These are phyloP conservation scores for Microsporum ferrugineum DNA, from an alignment of 2,329 filamentous ascomycete species.

Conservation along the genomic window DNA sequence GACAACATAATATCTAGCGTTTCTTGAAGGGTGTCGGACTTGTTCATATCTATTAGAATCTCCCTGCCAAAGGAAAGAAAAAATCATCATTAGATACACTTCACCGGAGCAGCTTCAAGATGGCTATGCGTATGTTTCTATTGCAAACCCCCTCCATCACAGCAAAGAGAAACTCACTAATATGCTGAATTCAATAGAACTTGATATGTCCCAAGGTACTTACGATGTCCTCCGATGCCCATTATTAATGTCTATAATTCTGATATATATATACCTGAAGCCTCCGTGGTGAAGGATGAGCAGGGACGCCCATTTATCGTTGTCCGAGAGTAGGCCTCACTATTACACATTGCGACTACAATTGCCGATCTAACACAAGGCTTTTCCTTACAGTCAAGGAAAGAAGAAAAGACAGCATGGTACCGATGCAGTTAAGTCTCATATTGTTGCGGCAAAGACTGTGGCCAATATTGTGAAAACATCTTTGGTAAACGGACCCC, in stretches of 20 bases:
- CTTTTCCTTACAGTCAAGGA: slow-evolving; percentile 56
- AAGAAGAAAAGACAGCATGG: slow-evolving; percentile 96
- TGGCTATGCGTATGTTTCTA: slow-evolving; percentile 38
- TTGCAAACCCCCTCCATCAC: slow-evolving; percentile 24
- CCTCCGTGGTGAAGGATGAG: slow-evolving; percentile 87
- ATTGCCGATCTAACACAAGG: slow-evolving; percentile 7
- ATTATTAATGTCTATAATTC: not conserved
- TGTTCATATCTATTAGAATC: not conserved
- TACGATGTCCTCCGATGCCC: not conserved
- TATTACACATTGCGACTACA: not conserved
- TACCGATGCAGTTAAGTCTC: slow-evolving; percentile 93
- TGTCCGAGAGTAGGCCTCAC: slow-evolving; percentile 65
- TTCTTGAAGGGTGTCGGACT: not conserved
- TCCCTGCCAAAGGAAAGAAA: not conserved
- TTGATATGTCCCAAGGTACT: slow-evolving; percentile 39
- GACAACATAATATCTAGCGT: not conserved
- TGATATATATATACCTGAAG: slow-evolving; percentile 28
- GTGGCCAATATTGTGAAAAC: slow-evolving; percentile 96
- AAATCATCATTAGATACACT: not conserved
- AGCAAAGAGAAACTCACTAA: slow-evolving; percentile 15
- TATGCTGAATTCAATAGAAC: slow-evolving; percentile 26
- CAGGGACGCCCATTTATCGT: slow-evolving; percentile 95
- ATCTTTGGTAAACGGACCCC: slow-evolving; percentile 51
- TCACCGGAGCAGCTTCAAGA: slow-evolving; percentile 28
- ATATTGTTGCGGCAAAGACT: slow-evolving; percentile 91